Base-by-base conservation (phyloP, 2,329 filamentous ascomycete species). In the Plenodomus tracheiphilus region DNA sequence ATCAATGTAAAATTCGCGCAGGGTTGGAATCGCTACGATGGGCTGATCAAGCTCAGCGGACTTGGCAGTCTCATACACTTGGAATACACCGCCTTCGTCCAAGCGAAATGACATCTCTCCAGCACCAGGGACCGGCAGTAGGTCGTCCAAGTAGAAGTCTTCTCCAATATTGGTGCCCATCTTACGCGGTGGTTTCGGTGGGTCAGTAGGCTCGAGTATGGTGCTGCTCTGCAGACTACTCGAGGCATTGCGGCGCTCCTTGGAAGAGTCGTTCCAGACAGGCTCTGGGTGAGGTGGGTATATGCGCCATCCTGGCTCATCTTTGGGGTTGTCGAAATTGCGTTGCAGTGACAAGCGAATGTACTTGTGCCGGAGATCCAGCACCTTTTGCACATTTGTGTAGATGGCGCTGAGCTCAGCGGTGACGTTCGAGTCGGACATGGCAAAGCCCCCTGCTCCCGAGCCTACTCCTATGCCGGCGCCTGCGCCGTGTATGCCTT, bases 1-100 rank as follows among this genome's bases (percentile, higher is more conserved):
- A 67, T 97, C 93, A 79, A 96, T 89, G 72, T 97, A 99, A 66
- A 92, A 99, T 65, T 99, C 93, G 64, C 92, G 85, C 64, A 97
- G 84, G 4, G 90, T 96, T 1, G 94, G 94, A n/a, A 97, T 89
- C 39, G 85, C 80, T 41, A 96, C 82, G 15, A 91, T 83, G 0
- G 93, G 91, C 16, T 81, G 79, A 53, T 85, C 81, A 16, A 83
- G 77, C 43, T 86, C 79, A 30, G 80, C 78, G 2, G 85, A 82
- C 47, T 82, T 79, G 4, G 82, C 75, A 39, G 82, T 87, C 61
- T 93, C 86, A 66, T 91, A 97, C 1, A 99, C 90, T 68, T 99
- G 94, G 69, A 90, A 99, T 4, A 99, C 90, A 51, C 94, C 89
- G 59, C 83, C 88, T 2, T 85, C 82, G 69, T 97, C 94, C 36